Evolutionary conservation across 1,139 yeast genomes (phyloP).

Genomic region (Yarrowia galli): DNA sequence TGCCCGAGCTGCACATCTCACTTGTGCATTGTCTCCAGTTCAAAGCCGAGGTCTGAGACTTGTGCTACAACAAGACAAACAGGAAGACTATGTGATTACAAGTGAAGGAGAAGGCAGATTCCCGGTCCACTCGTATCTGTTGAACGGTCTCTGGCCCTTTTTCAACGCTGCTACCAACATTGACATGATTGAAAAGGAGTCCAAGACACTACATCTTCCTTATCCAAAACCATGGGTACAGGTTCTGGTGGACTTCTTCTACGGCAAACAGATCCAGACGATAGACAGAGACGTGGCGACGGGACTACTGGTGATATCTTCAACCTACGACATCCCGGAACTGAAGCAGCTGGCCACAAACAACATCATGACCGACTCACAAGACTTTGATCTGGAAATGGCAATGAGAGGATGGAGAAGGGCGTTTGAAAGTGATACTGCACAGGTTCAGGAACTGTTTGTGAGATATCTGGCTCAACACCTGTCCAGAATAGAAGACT

Average conservation of each 20-base stretch:
- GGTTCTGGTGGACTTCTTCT: slow-evolving; percentile 4
- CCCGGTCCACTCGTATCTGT: background rate
- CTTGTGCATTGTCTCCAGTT: background rate
- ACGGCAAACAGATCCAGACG: background rate
- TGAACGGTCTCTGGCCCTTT: background rate
- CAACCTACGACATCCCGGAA: background rate
- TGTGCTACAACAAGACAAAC: background rate
- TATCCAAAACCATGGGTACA: background rate
- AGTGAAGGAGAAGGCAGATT: background rate
- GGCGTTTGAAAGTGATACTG: background rate
- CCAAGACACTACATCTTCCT: background rate
- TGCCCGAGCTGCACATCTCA: background rate
- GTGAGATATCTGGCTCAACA: background rate
- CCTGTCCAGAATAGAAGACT: background rate
- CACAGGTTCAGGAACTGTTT: background rate
- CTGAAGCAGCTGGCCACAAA: background rate
- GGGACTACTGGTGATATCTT: background rate
- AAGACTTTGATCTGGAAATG: background rate
- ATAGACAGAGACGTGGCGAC: background rate
- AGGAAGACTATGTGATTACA: background rate
- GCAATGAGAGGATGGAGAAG: slow-evolving; percentile 12
- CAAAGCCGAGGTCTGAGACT: background rate
- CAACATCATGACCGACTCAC: background rate
- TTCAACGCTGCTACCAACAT: background rate
- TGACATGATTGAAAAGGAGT: slow-evolving; percentile 10